phyloP scores from a whole-genome alignment of 2,329 filamentous ascomycete genomes.

The Cercospora citrullina region DNA sequence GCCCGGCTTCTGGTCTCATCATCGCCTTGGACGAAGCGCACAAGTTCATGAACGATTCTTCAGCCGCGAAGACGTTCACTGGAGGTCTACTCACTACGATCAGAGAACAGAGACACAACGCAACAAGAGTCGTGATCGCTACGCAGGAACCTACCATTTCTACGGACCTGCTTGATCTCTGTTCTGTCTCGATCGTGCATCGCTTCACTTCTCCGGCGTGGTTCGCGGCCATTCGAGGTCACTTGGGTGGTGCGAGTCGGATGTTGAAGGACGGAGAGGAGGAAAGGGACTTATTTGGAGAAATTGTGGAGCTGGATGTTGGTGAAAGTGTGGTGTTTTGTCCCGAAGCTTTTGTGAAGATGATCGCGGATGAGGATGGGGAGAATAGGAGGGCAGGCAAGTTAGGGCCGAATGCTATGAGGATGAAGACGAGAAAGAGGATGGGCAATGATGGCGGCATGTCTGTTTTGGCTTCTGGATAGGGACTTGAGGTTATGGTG shows the following conservation, averaged over 20 bases:
- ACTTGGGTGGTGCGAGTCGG: conserved; percentile 50
- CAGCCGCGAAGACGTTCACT: conserved; percentile 60
- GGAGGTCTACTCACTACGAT: conserved; percentile 63
- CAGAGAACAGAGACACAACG: conserved; percentile 69
- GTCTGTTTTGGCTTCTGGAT: conserved; percentile 30
- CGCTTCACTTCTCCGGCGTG: conserved; percentile 68
- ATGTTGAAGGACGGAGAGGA: conserved; percentile 17
- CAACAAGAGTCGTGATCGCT: conserved; percentile 66
- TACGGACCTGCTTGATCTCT: conserved; percentile 67
- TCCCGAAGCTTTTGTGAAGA: conserved; percentile 32
- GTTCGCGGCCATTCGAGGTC: conserved; percentile 50
- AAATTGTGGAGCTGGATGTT: conserved; percentile 34
- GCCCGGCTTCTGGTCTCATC: conserved; percentile 54
- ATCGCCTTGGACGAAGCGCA: conserved; percentile 76
- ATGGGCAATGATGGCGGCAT: conserved; percentile 33
- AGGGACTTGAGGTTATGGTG: background rate
- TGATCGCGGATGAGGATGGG: conserved; percentile 22
- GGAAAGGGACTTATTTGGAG: conserved; percentile 30
- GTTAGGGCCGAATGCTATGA: conserved; percentile 28
- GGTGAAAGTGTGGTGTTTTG: conserved; percentile 40
- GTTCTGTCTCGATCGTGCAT: conserved; percentile 70
- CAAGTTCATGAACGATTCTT: conserved; percentile 58
- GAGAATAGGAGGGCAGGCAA: conserved; percentile 25
- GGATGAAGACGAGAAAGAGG: conserved; percentile 35
- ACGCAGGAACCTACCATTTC: conserved; percentile 77